Conservation (phyloP, 75 land plant genomes). For the Pinus tabuliformis region DNA sequence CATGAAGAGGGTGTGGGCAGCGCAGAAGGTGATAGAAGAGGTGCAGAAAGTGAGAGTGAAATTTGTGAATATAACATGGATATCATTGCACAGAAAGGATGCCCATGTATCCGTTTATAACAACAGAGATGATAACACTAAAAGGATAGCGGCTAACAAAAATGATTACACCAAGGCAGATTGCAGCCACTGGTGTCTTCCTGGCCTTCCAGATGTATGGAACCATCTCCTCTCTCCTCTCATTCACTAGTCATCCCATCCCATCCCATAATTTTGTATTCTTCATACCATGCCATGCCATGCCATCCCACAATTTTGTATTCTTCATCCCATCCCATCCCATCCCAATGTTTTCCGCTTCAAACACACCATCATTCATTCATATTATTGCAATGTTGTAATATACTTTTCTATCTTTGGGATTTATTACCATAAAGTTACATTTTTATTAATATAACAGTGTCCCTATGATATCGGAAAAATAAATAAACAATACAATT, state of each 20-base stretch:
- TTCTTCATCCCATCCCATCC: too few species aligned
- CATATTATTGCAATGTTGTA: too few species aligned
- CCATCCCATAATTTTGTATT: too few species aligned
- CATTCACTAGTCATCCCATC: not conserved
- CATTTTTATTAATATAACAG: too few species aligned
- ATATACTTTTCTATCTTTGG: too few species aligned
- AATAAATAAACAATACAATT: too few species aligned
- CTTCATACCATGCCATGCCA: too few species aligned
- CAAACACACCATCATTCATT: too few species aligned
- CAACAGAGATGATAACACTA: not conserved
- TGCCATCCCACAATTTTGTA: too few species aligned
- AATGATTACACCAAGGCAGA: conserved; percentile 7
- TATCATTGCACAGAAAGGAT: conserved; percentile 20
- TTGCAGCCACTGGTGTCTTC: conserved; percentile 35
- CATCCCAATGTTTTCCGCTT: too few species aligned
- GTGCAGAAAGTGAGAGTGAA: conserved; percentile 8
- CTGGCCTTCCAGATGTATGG: conserved; percentile 31
- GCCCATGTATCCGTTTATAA: conserved; percentile 13
- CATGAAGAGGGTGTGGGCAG: conserved; percentile 1
- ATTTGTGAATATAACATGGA: conserved; percentile 16
- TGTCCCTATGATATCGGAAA: too few species aligned
- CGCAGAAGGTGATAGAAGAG: not conserved
- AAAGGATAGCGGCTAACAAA: not conserved
- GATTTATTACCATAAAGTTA: too few species aligned
- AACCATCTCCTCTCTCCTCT: conserved; percentile 15